phyloP scores from a whole-genome alignment of 2,329 filamentous ascomycete genomes.

The Phialocephala sp. region DNA sequence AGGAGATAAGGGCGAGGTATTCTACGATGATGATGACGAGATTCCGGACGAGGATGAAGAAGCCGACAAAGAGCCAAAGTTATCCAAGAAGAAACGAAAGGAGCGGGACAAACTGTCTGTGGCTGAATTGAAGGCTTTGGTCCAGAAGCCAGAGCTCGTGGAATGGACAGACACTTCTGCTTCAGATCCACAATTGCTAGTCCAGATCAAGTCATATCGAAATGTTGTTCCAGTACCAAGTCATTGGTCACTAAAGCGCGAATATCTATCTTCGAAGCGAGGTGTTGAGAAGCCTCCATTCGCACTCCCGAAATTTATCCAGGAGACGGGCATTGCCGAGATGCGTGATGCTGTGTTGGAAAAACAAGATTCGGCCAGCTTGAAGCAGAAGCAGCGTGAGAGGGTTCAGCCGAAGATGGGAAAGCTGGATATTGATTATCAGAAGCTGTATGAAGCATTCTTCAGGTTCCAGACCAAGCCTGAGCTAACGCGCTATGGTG shows the following conservation, averaged over 20 bases:
- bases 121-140: conserved; percentile 91
- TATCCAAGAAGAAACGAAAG: conserved; percentile 96
- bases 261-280: conserved; percentile 95
- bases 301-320: conserved; percentile 91
- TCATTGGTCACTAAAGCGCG: conserved; percentile 95
- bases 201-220: conserved; percentile 92
- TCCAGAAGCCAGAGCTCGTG: conserved; percentile 89
- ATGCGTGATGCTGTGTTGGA: conserved; percentile 97
- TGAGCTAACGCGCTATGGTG: conserved; percentile 89
- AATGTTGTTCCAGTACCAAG: conserved; percentile 94
- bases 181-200: conserved; percentile 83
- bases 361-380: conserved; percentile 87
- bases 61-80: conserved; percentile 64
- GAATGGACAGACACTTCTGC: conserved; percentile 98
- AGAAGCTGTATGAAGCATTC: conserved; percentile 97
- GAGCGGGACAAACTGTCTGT: conserved; percentile 90
- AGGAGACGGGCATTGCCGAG: conserved; percentile 95
- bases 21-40: conserved; percentile 82
- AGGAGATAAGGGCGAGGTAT: conserved; percentile 83
- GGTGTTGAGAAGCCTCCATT: conserved; percentile 97
- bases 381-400: conserved; percentile 96
- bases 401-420: conserved; percentile 95
- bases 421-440: conserved; percentile 97
- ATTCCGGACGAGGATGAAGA: conserved; percentile 86
- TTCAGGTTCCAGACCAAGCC: conserved; percentile 98